These are phyloP conservation scores for Myxozyma monticola DNA, from an alignment of 805 yeast genomes.

Conservation along the genomic window DNA sequence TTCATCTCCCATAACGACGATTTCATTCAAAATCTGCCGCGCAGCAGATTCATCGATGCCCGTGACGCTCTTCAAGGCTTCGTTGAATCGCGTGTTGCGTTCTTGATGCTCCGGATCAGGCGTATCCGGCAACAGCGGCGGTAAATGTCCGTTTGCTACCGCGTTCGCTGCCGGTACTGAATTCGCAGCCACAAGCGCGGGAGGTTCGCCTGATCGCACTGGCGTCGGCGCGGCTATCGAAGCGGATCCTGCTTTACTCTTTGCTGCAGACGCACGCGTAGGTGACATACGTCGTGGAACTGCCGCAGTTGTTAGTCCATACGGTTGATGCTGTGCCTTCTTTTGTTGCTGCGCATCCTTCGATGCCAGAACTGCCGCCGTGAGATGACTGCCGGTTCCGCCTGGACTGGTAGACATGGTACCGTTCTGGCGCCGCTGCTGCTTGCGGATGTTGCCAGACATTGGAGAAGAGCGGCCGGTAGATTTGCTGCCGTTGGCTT, in stretches of 20 bases:
- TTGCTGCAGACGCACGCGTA: slow-evolving; percentile 13
- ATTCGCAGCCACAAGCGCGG: slow-evolving; percentile 7
- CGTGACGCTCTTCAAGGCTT: slow-evolving; percentile 40
- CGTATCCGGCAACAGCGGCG: slow-evolving; percentile 20
- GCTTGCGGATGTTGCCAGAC: no score
- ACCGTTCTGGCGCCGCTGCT: no score
- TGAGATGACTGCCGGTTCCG: no score
- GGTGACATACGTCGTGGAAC: slow-evolving; percentile 11
- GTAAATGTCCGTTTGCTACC: slow-evolving; percentile 4
- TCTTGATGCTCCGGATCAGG: slow-evolving; percentile 28
- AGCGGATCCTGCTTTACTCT: slow-evolving; percentile 6
- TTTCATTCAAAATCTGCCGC: slow-evolving; percentile 80
- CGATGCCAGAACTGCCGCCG: no score
- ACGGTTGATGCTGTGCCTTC: slow-evolving; percentile 8
- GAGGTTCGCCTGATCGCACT: slow-evolving; percentile 1
- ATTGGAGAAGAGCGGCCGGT: no score
- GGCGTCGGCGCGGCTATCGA: slow-evolving; percentile 10
- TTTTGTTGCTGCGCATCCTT: slow-evolving; percentile 1
- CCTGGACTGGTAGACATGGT: no score
- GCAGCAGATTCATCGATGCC: slow-evolving; percentile 84
- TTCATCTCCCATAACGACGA: slow-evolving; percentile 85
- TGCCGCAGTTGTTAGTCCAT: slow-evolving; percentile 6
- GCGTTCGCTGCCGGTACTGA: background rate
- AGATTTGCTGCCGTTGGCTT: no score
- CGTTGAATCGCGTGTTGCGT: slow-evolving; percentile 26